Conservation (phyloP, 169 alveolate species). For the Toxoplasma gondii region DNA sequence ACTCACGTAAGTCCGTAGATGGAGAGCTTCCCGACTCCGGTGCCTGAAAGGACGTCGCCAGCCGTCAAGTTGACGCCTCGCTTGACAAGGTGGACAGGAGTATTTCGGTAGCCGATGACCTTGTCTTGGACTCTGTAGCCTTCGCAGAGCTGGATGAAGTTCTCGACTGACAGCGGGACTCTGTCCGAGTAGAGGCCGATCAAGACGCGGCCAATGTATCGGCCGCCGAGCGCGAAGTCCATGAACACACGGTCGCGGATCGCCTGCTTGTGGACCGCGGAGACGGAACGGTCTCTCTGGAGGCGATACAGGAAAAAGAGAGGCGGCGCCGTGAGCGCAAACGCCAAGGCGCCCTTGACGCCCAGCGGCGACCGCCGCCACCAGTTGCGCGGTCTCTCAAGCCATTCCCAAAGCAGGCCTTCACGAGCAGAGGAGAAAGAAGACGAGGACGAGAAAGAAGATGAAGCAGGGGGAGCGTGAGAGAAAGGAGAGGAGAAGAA, state of each 20-base stretch:
- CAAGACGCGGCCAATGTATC: slow-evolving; percentile 62
- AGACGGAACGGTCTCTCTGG: neutral
- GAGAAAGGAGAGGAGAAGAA: neutral
- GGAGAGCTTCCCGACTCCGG: neutral
- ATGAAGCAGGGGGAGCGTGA: neutral
- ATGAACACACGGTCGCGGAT: slow-evolving; percentile 54
- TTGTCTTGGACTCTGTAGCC: slow-evolving; percentile 64
- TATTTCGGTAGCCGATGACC: slow-evolving; percentile 55
- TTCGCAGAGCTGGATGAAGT: slow-evolving; percentile 68
- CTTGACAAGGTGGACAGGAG: slow-evolving; percentile 38
- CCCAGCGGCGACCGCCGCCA: neutral
- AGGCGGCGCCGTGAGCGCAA: neutral
- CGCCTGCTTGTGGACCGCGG: neutral
- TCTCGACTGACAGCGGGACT: slow-evolving; percentile 65
- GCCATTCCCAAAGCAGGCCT: slow-evolving; percentile 21
- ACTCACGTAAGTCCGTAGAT: neutral
- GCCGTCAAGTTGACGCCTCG: slow-evolving; percentile 33
- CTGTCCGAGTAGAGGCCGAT: slow-evolving; percentile 64
- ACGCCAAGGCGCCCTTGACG: neutral
- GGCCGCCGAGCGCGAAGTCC: slow-evolving; percentile 66
- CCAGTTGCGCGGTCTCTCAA: neutral
- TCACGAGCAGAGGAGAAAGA: neutral
- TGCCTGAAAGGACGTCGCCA: slow-evolving; percentile 49
- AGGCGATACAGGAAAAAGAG: neutral
- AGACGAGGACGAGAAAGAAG: neutral